Percentiles rank a stretch among this genome's conserved stretches.
phyloP scores from a whole-genome alignment of 2,329 filamentous ascomycete species.

The Fusarium pseudograminearum region DNA sequence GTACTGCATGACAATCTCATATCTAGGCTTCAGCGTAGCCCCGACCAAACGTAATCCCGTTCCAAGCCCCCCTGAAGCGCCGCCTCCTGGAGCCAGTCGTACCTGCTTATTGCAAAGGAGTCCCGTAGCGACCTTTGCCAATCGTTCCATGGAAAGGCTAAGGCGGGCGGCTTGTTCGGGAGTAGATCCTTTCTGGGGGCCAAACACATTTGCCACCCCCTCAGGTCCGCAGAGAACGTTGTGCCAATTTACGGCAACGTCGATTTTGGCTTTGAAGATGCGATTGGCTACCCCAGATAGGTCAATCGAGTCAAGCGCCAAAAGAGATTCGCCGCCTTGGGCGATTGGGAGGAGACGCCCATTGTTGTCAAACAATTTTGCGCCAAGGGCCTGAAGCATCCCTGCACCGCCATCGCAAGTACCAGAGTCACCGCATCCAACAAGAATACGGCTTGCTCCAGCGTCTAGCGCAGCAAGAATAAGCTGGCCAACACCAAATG shows the following conservation, averaged over 20 bases:
- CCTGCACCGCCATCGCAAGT: slow-evolving; percentile 66
- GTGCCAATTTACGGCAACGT: slow-evolving; percentile 64
- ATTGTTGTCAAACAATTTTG: slow-evolving; percentile 55
- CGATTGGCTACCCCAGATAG: background rate
- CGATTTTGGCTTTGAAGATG: slow-evolving; percentile 52
- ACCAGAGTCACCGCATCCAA: slow-evolving; percentile 67
- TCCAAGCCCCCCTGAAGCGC: slow-evolving; percentile 65
- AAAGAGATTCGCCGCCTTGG: background rate
- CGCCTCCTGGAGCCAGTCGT: slow-evolving; percentile 58
- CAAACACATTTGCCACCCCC: slow-evolving; percentile 63
- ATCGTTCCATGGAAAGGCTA: slow-evolving; percentile 56
- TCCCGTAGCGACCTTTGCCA: slow-evolving; percentile 53
- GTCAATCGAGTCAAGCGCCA: slow-evolving; percentile 38
- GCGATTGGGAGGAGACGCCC: slow-evolving; percentile 44
- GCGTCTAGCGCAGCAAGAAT: slow-evolving; percentile 60
- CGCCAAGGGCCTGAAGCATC: slow-evolving; percentile 66
- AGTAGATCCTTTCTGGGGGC: slow-evolving; percentile 64
- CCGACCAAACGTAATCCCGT: slow-evolving; percentile 63
- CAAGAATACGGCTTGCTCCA: slow-evolving; percentile 59
- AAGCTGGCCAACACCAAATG: slow-evolving; percentile 64
- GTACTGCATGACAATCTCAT: slow-evolving; percentile 64
- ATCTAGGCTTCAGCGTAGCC: slow-evolving; percentile 59
- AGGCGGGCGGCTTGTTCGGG: slow-evolving; percentile 57
- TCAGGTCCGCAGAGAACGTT: slow-evolving; percentile 63
- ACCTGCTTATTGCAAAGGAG: slow-evolving; percentile 53